Percentiles rank a stretch among this genome's conserved stretches.
Evolutionary conservation across 192 early-diverging fungal genomes (phyloP).

Genomic region (Coemansia umbellata): DNA sequence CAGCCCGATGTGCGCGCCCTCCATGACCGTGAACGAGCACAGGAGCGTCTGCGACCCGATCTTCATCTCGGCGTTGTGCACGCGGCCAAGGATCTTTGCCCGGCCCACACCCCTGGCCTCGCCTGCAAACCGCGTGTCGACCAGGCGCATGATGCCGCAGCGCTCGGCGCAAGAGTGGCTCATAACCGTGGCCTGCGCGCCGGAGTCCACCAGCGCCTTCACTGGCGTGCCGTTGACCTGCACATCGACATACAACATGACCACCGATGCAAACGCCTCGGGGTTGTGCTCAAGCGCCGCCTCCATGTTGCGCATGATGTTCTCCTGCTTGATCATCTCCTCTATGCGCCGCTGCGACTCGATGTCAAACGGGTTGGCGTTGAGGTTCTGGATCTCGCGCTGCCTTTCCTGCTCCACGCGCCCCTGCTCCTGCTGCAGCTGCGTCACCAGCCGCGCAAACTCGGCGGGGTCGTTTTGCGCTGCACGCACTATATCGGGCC

Average conservation of each 20-base stretch:
- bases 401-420: slow-evolving; percentile 3
- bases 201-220: slow-evolving; percentile 96
- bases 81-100: slow-evolving; percentile 94
- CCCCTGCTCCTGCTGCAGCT: slow-evolving; percentile 9
- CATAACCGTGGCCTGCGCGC: slow-evolving; percentile 92
- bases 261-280: slow-evolving; percentile 87
- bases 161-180: slow-evolving; percentile 62
- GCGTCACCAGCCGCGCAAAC: slow-evolving; percentile 16
- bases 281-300: slow-evolving; percentile 92
- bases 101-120: slow-evolving; percentile 91
- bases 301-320: slow-evolving; percentile 77
- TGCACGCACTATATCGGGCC: slow-evolving; percentile 26
- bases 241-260: slow-evolving; percentile 87
- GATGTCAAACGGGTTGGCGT: slow-evolving; percentile 84
- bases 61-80: slow-evolving; percentile 85
- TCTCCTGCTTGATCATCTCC: slow-evolving; percentile 80
- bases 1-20: slow-evolving; percentile 84
- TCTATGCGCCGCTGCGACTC: slow-evolving; percentile 91
- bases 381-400: slow-evolving; percentile 52
- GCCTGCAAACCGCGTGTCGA: slow-evolving; percentile 86
- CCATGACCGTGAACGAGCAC: slow-evolving; percentile 92
- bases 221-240: slow-evolving; percentile 85
- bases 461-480: slow-evolving; percentile 24
- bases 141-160: slow-evolving; percentile 84
- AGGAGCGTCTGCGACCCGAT: slow-evolving; percentile 73